phyloP scores from a whole-genome alignment of 352 stramenopile species.

The Phytophthora boehmeriae region DNA sequence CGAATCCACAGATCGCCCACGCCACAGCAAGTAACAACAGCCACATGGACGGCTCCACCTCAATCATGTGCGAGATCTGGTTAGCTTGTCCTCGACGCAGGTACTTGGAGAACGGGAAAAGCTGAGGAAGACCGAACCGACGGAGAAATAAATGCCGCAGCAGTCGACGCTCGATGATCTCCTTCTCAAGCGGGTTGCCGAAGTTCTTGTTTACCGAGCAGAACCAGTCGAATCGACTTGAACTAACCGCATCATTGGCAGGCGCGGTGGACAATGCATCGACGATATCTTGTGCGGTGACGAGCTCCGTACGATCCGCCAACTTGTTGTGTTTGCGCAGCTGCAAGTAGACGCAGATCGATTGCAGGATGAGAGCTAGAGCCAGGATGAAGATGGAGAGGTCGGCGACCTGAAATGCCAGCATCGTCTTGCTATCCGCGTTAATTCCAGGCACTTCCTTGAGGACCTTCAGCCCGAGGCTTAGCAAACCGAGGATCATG shows the following conservation, averaged over 20 bases:
- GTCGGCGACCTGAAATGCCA: conserved; percentile 56
- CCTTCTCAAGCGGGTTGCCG: neutral
- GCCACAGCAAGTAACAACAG: conserved; percentile 44
- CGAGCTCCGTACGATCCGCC: conserved; percentile 43
- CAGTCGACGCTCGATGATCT: conserved; percentile 39
- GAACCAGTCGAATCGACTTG: no score
- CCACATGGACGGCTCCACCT: conserved; percentile 68
- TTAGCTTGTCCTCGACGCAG: conserved; percentile 68
- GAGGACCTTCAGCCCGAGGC: conserved; percentile 48
- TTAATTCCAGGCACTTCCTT: conserved; percentile 39
- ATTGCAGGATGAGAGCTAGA: conserved; percentile 54
- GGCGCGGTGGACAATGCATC: conserved; percentile 16
- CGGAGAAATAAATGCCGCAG: conserved; percentile 49
- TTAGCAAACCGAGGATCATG: conserved; percentile 62
- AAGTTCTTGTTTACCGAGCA: no score
- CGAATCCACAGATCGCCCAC: conserved; percentile 30
- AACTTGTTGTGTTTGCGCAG: conserved; percentile 39
- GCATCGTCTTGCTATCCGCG: conserved; percentile 27
- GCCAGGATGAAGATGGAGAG: conserved; percentile 61
- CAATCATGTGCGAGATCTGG: conserved; percentile 78
- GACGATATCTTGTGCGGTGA: conserved; percentile 36
- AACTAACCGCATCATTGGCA: neutral
- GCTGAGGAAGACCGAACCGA: conserved; percentile 42
- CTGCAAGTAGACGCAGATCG: conserved; percentile 48
- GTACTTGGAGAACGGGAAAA: conserved; percentile 79